Percentiles rank a stretch among this genome's conserved stretches.
phyloP scores from a whole-genome alignment of 306 rosid species.

The Erythrophleum fordii region DNA sequence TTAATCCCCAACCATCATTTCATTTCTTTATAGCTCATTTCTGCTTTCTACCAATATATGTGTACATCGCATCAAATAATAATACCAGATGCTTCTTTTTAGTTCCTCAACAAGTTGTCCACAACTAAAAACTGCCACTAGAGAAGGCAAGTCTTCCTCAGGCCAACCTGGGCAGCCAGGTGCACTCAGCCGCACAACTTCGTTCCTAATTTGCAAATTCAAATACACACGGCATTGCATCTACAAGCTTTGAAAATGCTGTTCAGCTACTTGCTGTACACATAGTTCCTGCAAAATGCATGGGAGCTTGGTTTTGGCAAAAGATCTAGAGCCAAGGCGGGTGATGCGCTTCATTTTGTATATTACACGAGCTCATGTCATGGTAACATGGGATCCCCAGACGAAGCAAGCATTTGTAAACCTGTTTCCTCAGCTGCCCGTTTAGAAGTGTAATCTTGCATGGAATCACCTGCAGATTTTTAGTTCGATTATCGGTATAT shows the following conservation, averaged over 20 bases:
- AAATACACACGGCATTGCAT: slow-evolving; percentile 61
- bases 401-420: slow-evolving; percentile 70
- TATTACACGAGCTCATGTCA: slow-evolving; percentile 40
- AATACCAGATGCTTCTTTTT: slow-evolving; percentile 50
- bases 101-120: slow-evolving; percentile 55
- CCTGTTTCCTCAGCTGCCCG: slow-evolving; percentile 71
- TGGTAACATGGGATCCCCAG: slow-evolving; percentile 95
- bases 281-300: slow-evolving; percentile 58
- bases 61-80: slow-evolving; percentile 51
- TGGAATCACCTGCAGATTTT: slow-evolving; percentile 74
- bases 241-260: slow-evolving; percentile 56
- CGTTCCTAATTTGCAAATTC: slow-evolving; percentile 62
- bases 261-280: slow-evolving; percentile 74
- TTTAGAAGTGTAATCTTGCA: slow-evolving; percentile 67
- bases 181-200: slow-evolving; percentile 60
- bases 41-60: slow-evolving; percentile 45
- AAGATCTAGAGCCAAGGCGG: neutral
- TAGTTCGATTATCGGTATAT: neutral
- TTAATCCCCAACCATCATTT: slow-evolving; percentile 43
- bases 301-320: slow-evolving; percentile 38
- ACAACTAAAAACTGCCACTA: slow-evolving; percentile 88
- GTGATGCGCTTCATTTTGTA: slow-evolving; percentile 43
- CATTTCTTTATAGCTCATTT: slow-evolving; percentile 38
- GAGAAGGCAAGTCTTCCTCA: slow-evolving; percentile 85
- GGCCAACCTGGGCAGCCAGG: slow-evolving; percentile 99